Evolutionary conservation across 345 rosid species (phyloP), one percentile per base, ranked within the genome.

Genomic region (Rhodamnia rubescens): DNA sequence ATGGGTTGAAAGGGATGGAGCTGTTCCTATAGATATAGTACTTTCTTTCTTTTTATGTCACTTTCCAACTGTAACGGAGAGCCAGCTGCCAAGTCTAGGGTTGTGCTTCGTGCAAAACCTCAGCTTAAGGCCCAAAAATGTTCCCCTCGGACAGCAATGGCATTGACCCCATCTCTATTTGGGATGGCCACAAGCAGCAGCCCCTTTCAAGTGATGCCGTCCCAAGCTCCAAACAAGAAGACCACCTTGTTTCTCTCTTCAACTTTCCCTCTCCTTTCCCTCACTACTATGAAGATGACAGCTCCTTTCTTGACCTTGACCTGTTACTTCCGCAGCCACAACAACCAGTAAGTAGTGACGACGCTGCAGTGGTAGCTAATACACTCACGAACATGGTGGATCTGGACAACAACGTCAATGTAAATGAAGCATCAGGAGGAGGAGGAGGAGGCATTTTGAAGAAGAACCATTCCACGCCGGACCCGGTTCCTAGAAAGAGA

Each of bases 241-340:
- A 52, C 15, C 88, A 91, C 58, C 86, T 83, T 53, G 88, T 88
- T 87, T 88, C 91, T 58, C 89, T 83, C 82, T 20, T 83, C 69
- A 83, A 83, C 50, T 61, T 91, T 56, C 92, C 87, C 26, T 82
- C 96, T 86, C 92, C 95, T 26, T 91, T 87, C 69, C 55, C 86
- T 55, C 87, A 88, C 26, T 90, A 84, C 86, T 91, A 93, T 29
- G 82, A 24, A 11, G 90, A 89, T 4, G 86, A 89, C 59, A 85
- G 84, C 80, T 36, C 47, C 47, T 36, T 69, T 69, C 47, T 32
- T 21, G 24, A 42, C 80, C 24, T 36, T 18, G 81, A 69, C 84
- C 24, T 86, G 81, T 87, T 93, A 82, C 87, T 86, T 53, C 90
- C 85, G 5, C 83, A 36, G 80, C 47, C 80, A 69, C 80, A 69